Conservation (phyloP, 23 red algal species). For the Rhodosorus marinus region DNA sequence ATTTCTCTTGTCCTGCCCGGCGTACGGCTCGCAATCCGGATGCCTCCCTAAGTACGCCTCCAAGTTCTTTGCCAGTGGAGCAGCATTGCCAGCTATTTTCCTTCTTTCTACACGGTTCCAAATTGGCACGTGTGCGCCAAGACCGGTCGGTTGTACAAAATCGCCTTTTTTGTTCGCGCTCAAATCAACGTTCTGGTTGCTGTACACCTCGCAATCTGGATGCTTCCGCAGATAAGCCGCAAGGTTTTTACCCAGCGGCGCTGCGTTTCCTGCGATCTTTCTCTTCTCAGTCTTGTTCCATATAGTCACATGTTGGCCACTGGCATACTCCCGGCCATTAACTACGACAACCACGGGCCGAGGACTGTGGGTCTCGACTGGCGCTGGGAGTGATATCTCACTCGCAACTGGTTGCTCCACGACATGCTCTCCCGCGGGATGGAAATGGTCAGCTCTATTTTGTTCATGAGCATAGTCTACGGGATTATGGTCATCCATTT, state of each 20-base stretch:
- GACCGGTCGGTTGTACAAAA: no score
- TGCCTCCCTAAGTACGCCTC: constrained; percentile 46
- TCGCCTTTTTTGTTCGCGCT: no score
- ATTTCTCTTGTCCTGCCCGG: constrained; percentile 84
- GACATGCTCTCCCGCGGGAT: no score
- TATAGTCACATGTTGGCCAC: constrained; percentile 71
- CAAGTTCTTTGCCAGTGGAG: constrained; percentile 70
- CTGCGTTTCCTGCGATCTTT: constrained; percentile 84
- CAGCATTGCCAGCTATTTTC: constrained; percentile 90
- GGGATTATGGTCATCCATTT: no score
- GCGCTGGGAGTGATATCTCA: no score
- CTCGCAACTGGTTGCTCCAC: no score
- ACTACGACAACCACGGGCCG: no score
- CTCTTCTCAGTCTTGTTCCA: constrained; percentile 66
- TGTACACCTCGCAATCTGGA: constrained; percentile 78
- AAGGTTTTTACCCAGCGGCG: constrained; percentile 72
- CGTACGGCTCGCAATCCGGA: constrained; percentile 76
- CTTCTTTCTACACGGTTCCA: constrained; percentile 81
- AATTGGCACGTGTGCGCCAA: constrained; percentile 65
- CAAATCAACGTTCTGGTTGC: constrained; percentile 43
- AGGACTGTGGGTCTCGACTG: no score
- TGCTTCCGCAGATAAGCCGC: constrained; percentile 40
- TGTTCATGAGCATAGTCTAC: no score
- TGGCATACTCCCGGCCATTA: no score
- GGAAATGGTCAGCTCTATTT: no score